Evolutionary conservation across 2,329 filamentous ascomycete genomes (phyloP).

Genomic region (Trichoderma guizhouense): DNA sequence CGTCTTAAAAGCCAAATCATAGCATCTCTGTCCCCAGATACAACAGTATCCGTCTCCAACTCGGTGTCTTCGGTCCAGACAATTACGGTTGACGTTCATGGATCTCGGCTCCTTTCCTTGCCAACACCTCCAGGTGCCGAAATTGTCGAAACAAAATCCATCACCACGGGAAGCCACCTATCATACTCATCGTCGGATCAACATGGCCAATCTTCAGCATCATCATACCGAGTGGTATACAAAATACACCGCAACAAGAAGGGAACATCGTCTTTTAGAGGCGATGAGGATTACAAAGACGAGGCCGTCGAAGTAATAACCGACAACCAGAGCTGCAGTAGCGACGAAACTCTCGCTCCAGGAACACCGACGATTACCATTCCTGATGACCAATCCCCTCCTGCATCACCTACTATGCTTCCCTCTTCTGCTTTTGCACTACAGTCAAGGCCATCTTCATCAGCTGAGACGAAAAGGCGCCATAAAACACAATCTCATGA

Average conservation of each 20-base stretch:
- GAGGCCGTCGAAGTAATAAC: slow-evolving; percentile 23
- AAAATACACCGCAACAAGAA: slow-evolving; percentile 53
- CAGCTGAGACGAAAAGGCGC: not conserved
- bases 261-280: slow-evolving; percentile 39
- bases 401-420: not conserved
- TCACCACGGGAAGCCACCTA: slow-evolving; percentile 15
- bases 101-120: slow-evolving; percentile 48
- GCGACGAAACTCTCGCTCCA: slow-evolving; percentile 3
- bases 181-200: slow-evolving; percentile 21
- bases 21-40: slow-evolving; percentile 51
- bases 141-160: slow-evolving; percentile 48
- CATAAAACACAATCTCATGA: not conserved
- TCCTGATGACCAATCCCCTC: not conserved
- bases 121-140: slow-evolving; percentile 57
- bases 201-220: slow-evolving; percentile 20
- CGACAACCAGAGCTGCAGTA: not conserved
- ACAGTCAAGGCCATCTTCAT: not conserved
- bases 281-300: slow-evolving; percentile 30
- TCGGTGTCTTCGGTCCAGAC: slow-evolving; percentile 59
- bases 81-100: slow-evolving; percentile 61
- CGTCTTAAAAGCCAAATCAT: slow-evolving; percentile 53
- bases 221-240: slow-evolving; percentile 57
- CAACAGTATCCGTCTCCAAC: slow-evolving; percentile 59
- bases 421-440: not conserved
- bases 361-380: not conserved